phyloP scores from a whole-genome alignment of 305 asterid genomes.

The Fraxinus dipetala region DNA sequence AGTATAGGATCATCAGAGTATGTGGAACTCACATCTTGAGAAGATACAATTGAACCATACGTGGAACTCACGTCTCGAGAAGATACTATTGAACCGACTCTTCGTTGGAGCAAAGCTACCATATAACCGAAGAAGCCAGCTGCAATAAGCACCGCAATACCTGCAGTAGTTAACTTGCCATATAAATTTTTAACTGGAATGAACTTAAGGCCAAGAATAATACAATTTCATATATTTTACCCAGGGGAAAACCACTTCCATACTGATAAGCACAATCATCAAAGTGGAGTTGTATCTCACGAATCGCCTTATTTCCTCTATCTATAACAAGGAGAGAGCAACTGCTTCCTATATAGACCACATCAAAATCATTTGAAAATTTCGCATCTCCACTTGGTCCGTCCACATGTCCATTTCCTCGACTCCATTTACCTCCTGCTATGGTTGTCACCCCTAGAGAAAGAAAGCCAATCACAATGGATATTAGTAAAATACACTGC shows the following conservation, averaged over 20 bases:
- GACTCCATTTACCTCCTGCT: conserved; percentile 88
- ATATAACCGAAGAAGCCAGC: conserved; percentile 97
- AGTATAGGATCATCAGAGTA: background rate
- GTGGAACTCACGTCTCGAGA: conserved; percentile 51
- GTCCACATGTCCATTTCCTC: conserved; percentile 84
- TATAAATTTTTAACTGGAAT: background rate
- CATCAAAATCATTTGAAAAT: conserved; percentile 89
- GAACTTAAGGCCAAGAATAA: conserved; percentile 12
- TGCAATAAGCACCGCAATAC: conserved; percentile 67
- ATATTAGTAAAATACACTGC: background rate
- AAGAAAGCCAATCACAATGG: conserved; percentile 1
- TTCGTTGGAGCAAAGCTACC: conserved; percentile 78
- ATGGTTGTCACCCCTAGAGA: conserved; percentile 77
- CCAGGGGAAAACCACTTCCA: conserved; percentile 80
- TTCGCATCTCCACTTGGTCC: conserved; percentile 97
- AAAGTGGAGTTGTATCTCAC: conserved; percentile 89
- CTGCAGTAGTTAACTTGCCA: conserved; percentile 35
- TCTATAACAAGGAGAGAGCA: conserved; percentile 97
- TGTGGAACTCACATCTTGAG: background rate
- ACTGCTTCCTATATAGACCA: conserved; percentile 90
- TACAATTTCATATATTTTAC: conserved; percentile 31
- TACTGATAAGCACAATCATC: conserved; percentile 98
- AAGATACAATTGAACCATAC: background rate
- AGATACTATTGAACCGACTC: conserved; percentile 64
- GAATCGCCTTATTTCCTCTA: conserved; percentile 88